These are phyloP conservation scores for Cutaneotrichosporon cavernicola DNA, from an alignment of 1,284 basidiomycete genomes.

Conservation along the genomic window DNA sequence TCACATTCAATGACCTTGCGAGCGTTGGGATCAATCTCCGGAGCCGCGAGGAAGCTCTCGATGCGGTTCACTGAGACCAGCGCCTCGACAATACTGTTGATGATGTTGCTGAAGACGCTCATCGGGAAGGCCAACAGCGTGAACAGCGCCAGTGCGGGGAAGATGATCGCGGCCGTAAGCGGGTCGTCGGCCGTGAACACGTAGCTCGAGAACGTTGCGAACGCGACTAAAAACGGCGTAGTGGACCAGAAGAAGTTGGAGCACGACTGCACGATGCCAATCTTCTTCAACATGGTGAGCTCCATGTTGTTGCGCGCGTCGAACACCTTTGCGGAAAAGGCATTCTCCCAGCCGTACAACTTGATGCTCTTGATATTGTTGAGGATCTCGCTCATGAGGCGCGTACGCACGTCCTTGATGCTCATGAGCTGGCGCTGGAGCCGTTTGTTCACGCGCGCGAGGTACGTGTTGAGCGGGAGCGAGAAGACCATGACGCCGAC, in stretches of 20 bases:
- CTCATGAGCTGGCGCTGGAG: constrained; percentile 90
- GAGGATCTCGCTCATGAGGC: constrained; percentile 63
- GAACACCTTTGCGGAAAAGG: constrained; percentile 69
- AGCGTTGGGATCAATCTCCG: constrained; percentile 77
- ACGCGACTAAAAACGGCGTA: constrained; percentile 68
- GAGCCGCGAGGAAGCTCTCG: constrained; percentile 70
- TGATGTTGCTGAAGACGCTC: constrained; percentile 61
- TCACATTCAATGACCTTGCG: constrained; percentile 56
- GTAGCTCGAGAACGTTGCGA: constrained; percentile 78
- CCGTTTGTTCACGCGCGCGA: constrained; percentile 71
- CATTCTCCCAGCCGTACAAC: constrained; percentile 69
- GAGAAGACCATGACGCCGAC: constrained; percentile 86
- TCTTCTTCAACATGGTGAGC: constrained; percentile 73
- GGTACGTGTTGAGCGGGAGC: constrained; percentile 71
- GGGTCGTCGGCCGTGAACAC: constrained; percentile 67
- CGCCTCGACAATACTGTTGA: constrained; percentile 58
- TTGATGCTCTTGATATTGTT: constrained; percentile 80
- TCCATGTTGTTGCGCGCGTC: constrained; percentile 82
- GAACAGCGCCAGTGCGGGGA: constrained; percentile 91
- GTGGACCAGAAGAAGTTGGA: constrained; percentile 45
- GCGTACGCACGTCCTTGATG: constrained; percentile 63
- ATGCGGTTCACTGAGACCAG: constrained; percentile 80
- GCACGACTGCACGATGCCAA: constrained; percentile 64
- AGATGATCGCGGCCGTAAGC: constrained; percentile 86
- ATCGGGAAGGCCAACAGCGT: constrained; percentile 86